These are phyloP conservation scores for Uncinocarpus reesii DNA, from an alignment of 2,329 filamentous ascomycete genomes.

Conservation along the genomic window DNA sequence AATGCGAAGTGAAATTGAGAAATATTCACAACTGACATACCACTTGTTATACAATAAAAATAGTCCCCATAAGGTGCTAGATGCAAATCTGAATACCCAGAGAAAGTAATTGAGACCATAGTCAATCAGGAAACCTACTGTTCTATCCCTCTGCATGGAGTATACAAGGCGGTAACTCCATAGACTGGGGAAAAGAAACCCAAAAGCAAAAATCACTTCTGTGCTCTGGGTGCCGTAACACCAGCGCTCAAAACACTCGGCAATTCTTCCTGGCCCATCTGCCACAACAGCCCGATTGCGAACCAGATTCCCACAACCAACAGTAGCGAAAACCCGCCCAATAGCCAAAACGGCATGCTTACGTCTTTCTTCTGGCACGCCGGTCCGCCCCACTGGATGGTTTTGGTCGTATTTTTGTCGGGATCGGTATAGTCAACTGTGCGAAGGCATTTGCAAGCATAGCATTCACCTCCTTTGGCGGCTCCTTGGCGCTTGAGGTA, in stretches of 20 bases:
- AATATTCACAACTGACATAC: too few relatives aligned
- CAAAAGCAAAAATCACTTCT: conserved; percentile 26
- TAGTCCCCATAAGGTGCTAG: too few relatives aligned
- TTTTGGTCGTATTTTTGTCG: conserved; percentile 45
- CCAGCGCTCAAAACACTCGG: conserved; percentile 95
- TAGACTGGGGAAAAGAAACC: not conserved
- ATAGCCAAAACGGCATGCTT: conserved; percentile 78
- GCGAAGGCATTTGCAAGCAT: conserved; percentile 61
- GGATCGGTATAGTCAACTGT: conserved; percentile 42
- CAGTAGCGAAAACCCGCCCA: conserved; percentile 62
- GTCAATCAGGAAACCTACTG: too few relatives aligned
- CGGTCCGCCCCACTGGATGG: conserved; percentile 68
- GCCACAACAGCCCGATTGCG: conserved; percentile 68
- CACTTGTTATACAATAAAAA: too few relatives aligned
- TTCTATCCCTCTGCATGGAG: too few relatives aligned
- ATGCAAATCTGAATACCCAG: too few relatives aligned
- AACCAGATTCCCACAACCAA: conserved; percentile 59
- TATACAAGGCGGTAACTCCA: not conserved
- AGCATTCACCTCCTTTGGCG: conserved; percentile 52
- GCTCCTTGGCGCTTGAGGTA: conserved; percentile 48
- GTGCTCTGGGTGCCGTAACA: conserved; percentile 57
- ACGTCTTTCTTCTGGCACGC: conserved; percentile 89
- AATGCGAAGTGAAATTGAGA: too few relatives aligned
- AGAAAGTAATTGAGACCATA: too few relatives aligned
- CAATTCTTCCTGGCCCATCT: conserved; percentile 74